These are phyloP conservation scores for Aspergillus carlsbadensis DNA, from an alignment of 495 filamentous ascomycete genomes.

Conservation along the genomic window DNA sequence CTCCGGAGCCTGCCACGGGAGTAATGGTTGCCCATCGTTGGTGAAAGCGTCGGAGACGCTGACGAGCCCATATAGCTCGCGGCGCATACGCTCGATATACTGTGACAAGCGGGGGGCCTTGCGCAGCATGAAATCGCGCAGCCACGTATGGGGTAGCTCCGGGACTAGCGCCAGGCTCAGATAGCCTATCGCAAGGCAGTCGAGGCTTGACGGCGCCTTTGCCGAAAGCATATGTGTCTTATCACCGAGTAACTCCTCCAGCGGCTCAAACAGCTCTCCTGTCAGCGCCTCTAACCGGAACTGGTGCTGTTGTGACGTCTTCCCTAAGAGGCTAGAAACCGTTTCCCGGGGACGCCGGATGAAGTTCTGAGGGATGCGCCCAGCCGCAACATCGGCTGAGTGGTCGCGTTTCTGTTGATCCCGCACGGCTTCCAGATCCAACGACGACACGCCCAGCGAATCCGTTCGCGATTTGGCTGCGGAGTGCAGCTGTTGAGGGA, in stretches of 20 bases:
- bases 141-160: constrained; percentile 69
- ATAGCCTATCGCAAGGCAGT: constrained; percentile 78
- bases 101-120: constrained; percentile 52
- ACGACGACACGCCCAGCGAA: constrained; percentile 67
- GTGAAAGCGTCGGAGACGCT: constrained; percentile 29
- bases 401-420: constrained; percentile 45
- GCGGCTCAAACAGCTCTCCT: constrained; percentile 63
- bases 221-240: constrained; percentile 54
- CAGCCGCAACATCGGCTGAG: constrained; percentile 40
- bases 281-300: constrained; percentile 73
- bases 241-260: constrained; percentile 60
- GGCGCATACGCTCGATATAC: constrained; percentile 52
- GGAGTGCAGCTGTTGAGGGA: constrained; percentile 64
- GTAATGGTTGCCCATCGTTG: constrained; percentile 11
- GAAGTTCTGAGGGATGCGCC: constrained; percentile 43
- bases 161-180: constrained; percentile 70
- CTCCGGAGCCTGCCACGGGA: constrained; percentile 40
- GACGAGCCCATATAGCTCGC: constrained; percentile 40
- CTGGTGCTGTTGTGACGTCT: constrained; percentile 39
- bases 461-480: constrained; percentile 68
- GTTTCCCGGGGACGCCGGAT: constrained; percentile 41
- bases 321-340: constrained; percentile 39
- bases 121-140: constrained; percentile 58
- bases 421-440: constrained; percentile 58
- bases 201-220: constrained; percentile 57